Conservation (phyloP, 1,284 basidiomycete species). For the Polyporus tsugae region DNA sequence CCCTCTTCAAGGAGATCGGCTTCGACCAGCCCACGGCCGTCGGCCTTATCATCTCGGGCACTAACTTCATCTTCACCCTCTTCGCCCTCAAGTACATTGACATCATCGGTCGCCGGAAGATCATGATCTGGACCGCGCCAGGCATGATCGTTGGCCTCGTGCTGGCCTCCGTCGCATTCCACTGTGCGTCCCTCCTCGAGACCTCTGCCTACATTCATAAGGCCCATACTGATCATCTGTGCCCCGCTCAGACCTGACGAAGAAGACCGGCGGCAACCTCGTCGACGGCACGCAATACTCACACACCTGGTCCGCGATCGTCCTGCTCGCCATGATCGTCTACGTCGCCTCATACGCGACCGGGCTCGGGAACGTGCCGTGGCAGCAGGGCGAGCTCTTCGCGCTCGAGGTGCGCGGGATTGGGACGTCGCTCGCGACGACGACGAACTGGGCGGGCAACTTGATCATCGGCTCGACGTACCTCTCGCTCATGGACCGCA, state of each 20-base stretch:
- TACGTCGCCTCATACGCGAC: slow-evolving; percentile 87
- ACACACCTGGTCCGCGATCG: slow-evolving; percentile 68
- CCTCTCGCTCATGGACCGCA: slow-evolving; percentile 78
- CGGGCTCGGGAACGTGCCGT: slow-evolving; percentile 82
- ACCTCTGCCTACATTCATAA: background rate
- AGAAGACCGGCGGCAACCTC: slow-evolving; percentile 70
- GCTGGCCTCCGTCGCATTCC: slow-evolving; percentile 78
- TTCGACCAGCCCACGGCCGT: slow-evolving; percentile 85
- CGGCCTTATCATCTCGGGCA: slow-evolving; percentile 79
- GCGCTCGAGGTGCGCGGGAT: slow-evolving; percentile 83
- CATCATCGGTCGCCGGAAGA: slow-evolving; percentile 76
- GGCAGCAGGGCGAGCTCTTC: slow-evolving; percentile 90
- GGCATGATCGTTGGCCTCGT: slow-evolving; percentile 80
- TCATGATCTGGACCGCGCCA: slow-evolving; percentile 81
- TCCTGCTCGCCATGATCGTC: slow-evolving; percentile 82
- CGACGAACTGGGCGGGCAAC: slow-evolving; percentile 85
- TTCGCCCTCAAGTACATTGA: slow-evolving; percentile 86
- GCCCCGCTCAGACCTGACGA: slow-evolving; percentile 64
- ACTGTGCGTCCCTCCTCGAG: slow-evolving; percentile 59
- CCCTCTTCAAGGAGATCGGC: slow-evolving; percentile 82
- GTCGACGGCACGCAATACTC: slow-evolving; percentile 73
- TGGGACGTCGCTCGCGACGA: slow-evolving; percentile 82
- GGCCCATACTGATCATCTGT: background rate
- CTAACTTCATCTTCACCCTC: slow-evolving; percentile 86
- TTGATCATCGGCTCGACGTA: slow-evolving; percentile 83